These are phyloP conservation scores for Coleophoma eucalyptorum DNA, from an alignment of 2,329 filamentous ascomycete genomes.

Conservation along the genomic window DNA sequence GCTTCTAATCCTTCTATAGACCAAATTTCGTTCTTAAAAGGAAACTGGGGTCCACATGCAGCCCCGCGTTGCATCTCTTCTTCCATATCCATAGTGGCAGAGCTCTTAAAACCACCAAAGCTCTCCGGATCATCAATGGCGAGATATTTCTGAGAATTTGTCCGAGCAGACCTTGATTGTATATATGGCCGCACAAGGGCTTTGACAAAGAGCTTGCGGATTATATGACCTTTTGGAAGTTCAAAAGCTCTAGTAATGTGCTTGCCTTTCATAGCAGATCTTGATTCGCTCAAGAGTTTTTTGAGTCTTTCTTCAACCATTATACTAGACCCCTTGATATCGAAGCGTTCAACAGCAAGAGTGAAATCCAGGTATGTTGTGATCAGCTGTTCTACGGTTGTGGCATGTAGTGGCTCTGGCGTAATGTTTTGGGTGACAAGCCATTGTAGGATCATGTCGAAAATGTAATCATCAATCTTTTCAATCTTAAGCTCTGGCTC, in stretches of 20 bases:
- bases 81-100: background rate
- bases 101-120: background rate
- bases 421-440: background rate
- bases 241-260: constrained; percentile 1
- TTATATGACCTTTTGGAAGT: background rate
- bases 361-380: background rate
- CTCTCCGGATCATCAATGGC: background rate
- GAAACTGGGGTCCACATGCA: background rate
- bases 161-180: background rate
- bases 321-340: background rate
- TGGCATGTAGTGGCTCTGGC: background rate
- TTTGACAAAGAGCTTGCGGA: constrained; percentile 6
- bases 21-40: background rate
- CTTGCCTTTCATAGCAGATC: background rate
- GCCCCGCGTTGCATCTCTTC: background rate
- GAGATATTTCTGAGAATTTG: background rate
- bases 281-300: constrained; percentile 1
- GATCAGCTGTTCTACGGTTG: background rate
- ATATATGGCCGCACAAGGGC: background rate
- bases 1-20: background rate
- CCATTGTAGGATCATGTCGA: background rate
- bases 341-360: background rate
- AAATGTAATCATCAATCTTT: background rate
- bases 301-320: background rate
- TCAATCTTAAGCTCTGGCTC: background rate